Conservation (phyloP, 805 yeast genomes). For the Ogataea zsoltii region DNA sequence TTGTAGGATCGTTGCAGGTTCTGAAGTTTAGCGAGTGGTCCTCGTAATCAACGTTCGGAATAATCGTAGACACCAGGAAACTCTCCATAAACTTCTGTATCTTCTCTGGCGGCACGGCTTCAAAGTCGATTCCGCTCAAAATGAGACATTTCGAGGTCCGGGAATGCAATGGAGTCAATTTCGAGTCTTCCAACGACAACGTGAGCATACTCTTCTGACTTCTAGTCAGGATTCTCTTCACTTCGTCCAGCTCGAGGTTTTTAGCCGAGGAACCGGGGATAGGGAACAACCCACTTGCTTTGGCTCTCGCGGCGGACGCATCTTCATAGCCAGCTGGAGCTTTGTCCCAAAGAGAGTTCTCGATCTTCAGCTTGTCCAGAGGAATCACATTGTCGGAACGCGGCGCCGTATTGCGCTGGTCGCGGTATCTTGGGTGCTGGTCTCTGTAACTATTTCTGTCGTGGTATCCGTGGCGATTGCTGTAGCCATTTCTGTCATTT, state of each 20-base stretch:
- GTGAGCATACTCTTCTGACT: slow-evolving; percentile 15
- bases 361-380: background rate
- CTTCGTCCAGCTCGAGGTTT: slow-evolving; percentile 39
- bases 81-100: slow-evolving; percentile 47
- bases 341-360: slow-evolving; percentile 63
- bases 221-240: slow-evolving; percentile 23
- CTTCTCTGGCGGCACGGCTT: slow-evolving; percentile 27
- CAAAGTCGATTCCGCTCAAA: slow-evolving; percentile 23
- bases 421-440: slow-evolving; percentile 17
- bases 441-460: too few relatives aligned
- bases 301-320: slow-evolving; percentile 74
- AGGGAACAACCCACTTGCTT: slow-evolving; percentile 76
- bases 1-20: slow-evolving; percentile 32
- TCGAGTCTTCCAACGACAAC: slow-evolving; percentile 23
- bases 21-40: slow-evolving; percentile 33
- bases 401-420: slow-evolving; percentile 15
- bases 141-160: slow-evolving; percentile 27
- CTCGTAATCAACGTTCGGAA: slow-evolving; percentile 39
- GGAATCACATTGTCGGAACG: slow-evolving; percentile 1
- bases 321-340: slow-evolving; percentile 70
- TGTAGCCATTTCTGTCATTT: slow-evolving; percentile 16
- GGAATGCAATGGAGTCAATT: slow-evolving; percentile 30
- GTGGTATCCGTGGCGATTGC: slow-evolving; percentile 7
- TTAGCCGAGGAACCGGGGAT: slow-evolving; percentile 57
- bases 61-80: slow-evolving; percentile 44